Evolutionary conservation across 2,329 filamentous ascomycete species (phyloP).

Genomic region (Phoma sp.): DNA sequence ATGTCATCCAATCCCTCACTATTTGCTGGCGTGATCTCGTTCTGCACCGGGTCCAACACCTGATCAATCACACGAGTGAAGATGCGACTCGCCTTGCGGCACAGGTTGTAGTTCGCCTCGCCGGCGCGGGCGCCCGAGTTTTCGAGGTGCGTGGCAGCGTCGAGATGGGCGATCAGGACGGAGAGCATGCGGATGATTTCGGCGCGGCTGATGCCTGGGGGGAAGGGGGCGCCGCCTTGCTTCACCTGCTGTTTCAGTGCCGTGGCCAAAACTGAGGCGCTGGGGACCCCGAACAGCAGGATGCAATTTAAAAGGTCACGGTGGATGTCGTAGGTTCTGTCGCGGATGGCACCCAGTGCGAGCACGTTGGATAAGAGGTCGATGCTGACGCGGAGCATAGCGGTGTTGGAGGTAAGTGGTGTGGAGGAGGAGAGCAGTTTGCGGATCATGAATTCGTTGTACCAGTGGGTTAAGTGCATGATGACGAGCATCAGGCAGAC

Average conservation of each 20-base stretch:
- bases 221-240: constrained; percentile 35
- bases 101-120: constrained; percentile 44
- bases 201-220: constrained; percentile 34
- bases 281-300: constrained; percentile 39
- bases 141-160: constrained; percentile 37
- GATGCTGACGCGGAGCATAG: constrained; percentile 33
- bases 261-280: constrained; percentile 36
- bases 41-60: constrained; percentile 32
- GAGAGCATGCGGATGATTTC: constrained; percentile 49
- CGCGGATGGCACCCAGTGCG: constrained; percentile 35
- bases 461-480: constrained; percentile 42
- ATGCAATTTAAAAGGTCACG: constrained; percentile 39
- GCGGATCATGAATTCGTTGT: constrained; percentile 46
- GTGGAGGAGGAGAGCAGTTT: constrained; percentile 39
- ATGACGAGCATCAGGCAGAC: constrained; percentile 44
- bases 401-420: constrained; percentile 30
- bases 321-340: constrained; percentile 41
- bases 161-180: constrained; percentile 50
- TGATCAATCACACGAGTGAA: constrained; percentile 41
- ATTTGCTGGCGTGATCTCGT: constrained; percentile 21
- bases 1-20: constrained; percentile 21
- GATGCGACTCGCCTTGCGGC: constrained; percentile 36
- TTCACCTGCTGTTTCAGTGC: constrained; percentile 33
- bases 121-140: constrained; percentile 40
- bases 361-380: constrained; percentile 38